phyloP scores from a whole-genome alignment of 2,329 filamentous ascomycete genomes.

The Apiospora aurea region DNA sequence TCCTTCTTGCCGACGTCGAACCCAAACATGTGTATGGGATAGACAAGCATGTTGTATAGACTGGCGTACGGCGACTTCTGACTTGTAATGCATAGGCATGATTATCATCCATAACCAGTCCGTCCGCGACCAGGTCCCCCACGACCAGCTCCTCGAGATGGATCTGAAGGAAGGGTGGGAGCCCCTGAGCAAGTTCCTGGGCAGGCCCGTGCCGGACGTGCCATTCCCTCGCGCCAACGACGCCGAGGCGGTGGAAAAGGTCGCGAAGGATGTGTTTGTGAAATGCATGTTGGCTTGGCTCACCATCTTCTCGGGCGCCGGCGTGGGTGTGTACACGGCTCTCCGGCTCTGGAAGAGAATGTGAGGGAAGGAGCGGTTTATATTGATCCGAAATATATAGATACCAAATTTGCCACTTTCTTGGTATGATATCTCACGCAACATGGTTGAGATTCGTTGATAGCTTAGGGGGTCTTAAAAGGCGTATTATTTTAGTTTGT shows the following conservation, averaged over 20 bases:
- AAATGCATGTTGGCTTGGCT: constrained; percentile 21
- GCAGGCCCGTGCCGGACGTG: constrained; percentile 30
- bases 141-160: constrained; percentile 36
- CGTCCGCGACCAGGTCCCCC: constrained; percentile 31
- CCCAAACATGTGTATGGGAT: not conserved
- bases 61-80: too few relatives aligned
- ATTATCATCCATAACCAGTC: constrained; percentile 26
- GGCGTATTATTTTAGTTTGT: not conserved
- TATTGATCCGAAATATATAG: too few relatives aligned
- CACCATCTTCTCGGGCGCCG: not conserved
- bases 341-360: not conserved
- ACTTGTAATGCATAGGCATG: not conserved
- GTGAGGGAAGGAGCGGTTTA: not conserved
- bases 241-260: constrained; percentile 33
- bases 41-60: not conserved
- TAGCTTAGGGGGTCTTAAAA: not conserved
- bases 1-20: not conserved
- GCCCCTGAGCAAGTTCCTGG: constrained; percentile 36
- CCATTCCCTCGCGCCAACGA: constrained; percentile 34
- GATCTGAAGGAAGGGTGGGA: constrained; percentile 37
- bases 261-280: not conserved
- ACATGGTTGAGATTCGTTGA: too few relatives aligned
- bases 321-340: not conserved
- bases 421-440: too few relatives aligned
- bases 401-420: too few relatives aligned